phyloP scores from a whole-genome alignment of 495 filamentous ascomycete genomes.

The Penicillium mononematosum region DNA sequence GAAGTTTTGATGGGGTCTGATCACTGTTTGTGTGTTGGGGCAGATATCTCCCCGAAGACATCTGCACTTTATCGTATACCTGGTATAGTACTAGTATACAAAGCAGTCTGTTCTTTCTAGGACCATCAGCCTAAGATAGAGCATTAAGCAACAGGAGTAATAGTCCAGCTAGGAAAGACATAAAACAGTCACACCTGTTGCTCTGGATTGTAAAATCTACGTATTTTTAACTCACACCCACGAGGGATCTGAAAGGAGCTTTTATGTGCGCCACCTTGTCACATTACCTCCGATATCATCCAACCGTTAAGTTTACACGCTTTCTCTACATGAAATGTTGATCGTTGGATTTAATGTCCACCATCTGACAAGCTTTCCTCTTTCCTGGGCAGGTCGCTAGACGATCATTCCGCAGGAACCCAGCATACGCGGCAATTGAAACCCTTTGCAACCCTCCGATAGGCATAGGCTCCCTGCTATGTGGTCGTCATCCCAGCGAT shows the following conservation, averaged over 20 bases:
- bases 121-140: background rate
- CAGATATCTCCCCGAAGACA: background rate
- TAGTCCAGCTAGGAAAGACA: background rate
- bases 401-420: constrained; percentile 26
- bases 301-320: background rate
- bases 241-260: background rate
- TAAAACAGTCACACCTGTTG: background rate
- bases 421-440: background rate
- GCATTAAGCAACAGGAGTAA: no score
- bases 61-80: background rate
- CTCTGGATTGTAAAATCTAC: background rate
- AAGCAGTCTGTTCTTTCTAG: background rate
- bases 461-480: constrained; percentile 17
- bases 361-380: constrained; percentile 3
- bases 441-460: constrained; percentile 15
- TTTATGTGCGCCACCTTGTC: background rate
- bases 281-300: background rate
- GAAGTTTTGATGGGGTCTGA: background rate
- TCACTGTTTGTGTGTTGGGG: background rate
- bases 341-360: constrained; percentile 1
- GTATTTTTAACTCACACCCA: background rate
- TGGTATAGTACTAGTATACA: background rate
- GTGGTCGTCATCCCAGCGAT: constrained; percentile 19
- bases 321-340: background rate
- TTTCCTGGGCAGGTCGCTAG: constrained; percentile 8